phyloP scores from a whole-genome alignment of 1,284 basidiomycete genomes.

The Leccinum griseonigrum region DNA sequence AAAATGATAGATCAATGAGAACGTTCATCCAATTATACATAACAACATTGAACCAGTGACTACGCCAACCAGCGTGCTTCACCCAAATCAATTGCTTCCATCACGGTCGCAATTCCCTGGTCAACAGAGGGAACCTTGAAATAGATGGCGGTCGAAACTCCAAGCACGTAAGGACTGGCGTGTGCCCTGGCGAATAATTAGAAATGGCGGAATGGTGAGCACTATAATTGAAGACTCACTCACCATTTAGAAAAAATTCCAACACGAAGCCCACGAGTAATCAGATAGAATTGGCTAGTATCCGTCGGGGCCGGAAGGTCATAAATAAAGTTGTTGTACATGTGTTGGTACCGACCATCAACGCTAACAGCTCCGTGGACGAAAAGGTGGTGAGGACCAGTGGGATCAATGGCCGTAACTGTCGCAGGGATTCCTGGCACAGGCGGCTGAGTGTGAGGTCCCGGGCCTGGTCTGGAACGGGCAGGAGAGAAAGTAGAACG shows the following conservation, averaged over 20 bases:
- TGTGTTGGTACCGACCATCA: neutral
- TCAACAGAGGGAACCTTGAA: neutral
- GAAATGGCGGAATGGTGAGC: neutral
- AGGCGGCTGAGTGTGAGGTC: no score
- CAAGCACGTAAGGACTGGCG: neutral
- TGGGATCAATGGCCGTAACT: neutral
- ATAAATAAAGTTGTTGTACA: neutral
- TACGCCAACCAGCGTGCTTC: neutral
- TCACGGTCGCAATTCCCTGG: neutral
- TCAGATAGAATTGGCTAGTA: neutral
- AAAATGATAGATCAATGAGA: no score
- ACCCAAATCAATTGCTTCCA: neutral
- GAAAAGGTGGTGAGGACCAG: neutral
- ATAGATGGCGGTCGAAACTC: neutral
- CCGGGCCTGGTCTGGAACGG: no score
- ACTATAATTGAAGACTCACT: neutral
- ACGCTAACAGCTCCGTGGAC: neutral
- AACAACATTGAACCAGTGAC: no score
- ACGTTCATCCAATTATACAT: no score
- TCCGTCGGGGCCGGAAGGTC: neutral
- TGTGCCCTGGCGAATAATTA: neutral
- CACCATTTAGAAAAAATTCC: neutral
- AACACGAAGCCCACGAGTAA: neutral
- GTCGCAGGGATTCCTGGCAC: no score
- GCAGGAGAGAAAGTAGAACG: no score